Conservation (phyloP, 2,329 filamentous ascomycete species). For the Lecanicillium sp. region DNA sequence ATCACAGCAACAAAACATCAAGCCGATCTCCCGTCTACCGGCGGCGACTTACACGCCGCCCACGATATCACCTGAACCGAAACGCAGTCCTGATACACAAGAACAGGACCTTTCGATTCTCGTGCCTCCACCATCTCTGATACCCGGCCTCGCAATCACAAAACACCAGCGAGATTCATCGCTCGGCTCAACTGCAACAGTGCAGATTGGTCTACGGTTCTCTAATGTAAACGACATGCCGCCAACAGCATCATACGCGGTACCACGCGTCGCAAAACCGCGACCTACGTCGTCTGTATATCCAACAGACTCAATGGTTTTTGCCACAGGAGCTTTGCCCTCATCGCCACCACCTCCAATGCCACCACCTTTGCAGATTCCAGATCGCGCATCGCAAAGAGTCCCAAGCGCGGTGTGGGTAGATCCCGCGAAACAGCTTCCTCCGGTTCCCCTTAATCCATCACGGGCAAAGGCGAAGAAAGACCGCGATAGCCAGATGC, state of each 20-base stretch:
- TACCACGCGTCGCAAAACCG: constrained; percentile 1
- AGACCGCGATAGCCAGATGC: constrained; percentile 23
- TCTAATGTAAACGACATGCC: constrained; percentile 50
- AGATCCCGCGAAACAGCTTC: constrained; percentile 5
- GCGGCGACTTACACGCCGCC: constrained; percentile 37
- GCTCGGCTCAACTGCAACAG: constrained; percentile 56
- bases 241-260: constrained; percentile 14
- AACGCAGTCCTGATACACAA: too few species aligned
- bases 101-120: constrained; percentile 11
- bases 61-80: not conserved
- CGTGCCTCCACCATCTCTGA: constrained; percentile 29
- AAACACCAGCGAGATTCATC: constrained; percentile 51
- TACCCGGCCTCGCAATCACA: not conserved
- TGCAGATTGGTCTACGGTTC: constrained; percentile 63
- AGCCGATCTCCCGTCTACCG: constrained; percentile 33
- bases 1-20: constrained; percentile 5
- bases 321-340: too few species aligned
- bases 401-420: constrained; percentile 4
- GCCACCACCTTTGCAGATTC: not conserved
- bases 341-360: not conserved
- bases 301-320: not conserved
- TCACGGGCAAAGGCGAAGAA: constrained; percentile 7
- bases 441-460: constrained; percentile 3
- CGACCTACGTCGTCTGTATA: constrained; percentile 8
- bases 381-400: not conserved